Evolutionary conservation across 257 asterid genomes (phyloP).

Genomic region (Fraxinus americana): DNA sequence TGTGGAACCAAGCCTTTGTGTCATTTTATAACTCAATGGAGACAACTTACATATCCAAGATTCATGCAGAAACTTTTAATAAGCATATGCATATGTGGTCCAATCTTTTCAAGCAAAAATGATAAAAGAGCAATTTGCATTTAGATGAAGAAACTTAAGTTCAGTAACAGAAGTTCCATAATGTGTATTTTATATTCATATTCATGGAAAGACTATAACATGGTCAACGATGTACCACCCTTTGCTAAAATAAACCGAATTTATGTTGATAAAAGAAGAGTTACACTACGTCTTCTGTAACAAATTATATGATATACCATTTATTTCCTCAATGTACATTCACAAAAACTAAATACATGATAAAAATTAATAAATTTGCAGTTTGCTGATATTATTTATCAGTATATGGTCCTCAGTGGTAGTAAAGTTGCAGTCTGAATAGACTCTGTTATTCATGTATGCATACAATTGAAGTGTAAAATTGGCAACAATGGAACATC

Average conservation of each 20-base stretch:
- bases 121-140: not conserved
- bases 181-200: not conserved
- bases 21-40: not conserved
- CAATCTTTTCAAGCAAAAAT: not conserved
- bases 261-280: not conserved
- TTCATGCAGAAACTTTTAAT: not conserved
- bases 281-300: not conserved
- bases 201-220: not conserved
- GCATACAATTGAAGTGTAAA: not conserved
- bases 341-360: not conserved
- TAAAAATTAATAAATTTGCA: not conserved
- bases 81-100: not conserved
- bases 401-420: not conserved
- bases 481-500: not conserved
- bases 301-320: not conserved
- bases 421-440: not conserved
- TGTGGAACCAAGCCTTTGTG: not conserved
- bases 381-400: not conserved
- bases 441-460: not conserved
- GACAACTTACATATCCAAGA: not conserved
- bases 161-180: not conserved
- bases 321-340: not conserved
- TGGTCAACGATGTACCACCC: not conserved
- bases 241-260: not conserved
- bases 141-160: not conserved